Evolutionary conservation across 306 rosid species (phyloP), one percentile per base, ranked within the genome.

Genomic region (Leucaena leucocephala): DNA sequence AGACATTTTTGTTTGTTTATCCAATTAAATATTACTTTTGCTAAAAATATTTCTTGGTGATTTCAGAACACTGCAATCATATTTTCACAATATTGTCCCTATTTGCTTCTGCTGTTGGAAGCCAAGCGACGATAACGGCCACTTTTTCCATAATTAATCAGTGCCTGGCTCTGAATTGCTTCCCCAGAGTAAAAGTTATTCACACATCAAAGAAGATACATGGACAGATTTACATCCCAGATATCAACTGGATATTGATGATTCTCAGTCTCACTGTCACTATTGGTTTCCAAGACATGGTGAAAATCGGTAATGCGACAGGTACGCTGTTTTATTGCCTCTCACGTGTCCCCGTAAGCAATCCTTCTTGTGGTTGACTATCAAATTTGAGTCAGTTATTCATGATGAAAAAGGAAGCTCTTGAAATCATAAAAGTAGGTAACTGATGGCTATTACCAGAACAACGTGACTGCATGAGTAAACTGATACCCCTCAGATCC

Each of bases 111-210:
- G 92, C 88, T 45, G 93, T 94, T 61, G 98, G 97, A 85, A 92
- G 97, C 90, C 98, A 94, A 78, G 97, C 98, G 74, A 85, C 97
- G 61, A 92, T 94, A 86, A 90, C 97, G 4, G 96, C 97, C 0
- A 77, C 94, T 55, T 94, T 94, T 84, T 94, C 98, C 69, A 82
- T 92, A 78, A 84, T 92, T 72, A 90, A 92, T 77, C 98, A 92
- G 85, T 92, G 97, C 76, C 81, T 88, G 50, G 93, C 98, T 59
- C 85, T 94, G 7, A 89, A 90, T 76, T 94, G 98, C 81, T 94
- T 94, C 71, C 98, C 98, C 4, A 85, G 98, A 82, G 98, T 92
- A 4, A 90, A 94, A 92, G 94, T 94, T 49, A 83, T 94, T 83
- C 97, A 94, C 84, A 92, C 98, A 62, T 94, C 98, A 48, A 90